Evolutionary conservation across 441 rosid species (phyloP).

Genomic region (Biscutella laevigata): DNA sequence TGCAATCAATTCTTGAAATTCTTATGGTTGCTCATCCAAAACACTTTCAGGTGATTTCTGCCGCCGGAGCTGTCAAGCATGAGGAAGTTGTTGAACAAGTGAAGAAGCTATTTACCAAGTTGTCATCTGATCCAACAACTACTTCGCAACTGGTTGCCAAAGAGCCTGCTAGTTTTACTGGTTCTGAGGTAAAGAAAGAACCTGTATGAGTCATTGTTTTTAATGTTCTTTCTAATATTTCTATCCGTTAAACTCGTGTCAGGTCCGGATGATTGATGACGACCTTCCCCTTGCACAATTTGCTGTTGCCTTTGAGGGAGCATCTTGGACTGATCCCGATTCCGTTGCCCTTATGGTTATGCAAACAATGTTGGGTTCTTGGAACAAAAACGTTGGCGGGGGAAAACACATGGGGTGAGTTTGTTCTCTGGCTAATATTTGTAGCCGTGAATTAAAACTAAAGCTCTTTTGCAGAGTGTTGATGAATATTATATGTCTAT

Average conservation of each 20-base stretch:
- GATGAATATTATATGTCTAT: constrained; percentile 14
- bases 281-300: constrained; percentile 95
- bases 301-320: constrained; percentile 93
- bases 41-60: constrained; percentile 66
- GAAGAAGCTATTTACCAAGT: constrained; percentile 64
- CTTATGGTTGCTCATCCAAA: not conserved
- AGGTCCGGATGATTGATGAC: constrained; percentile 93
- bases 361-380: constrained; percentile 97
- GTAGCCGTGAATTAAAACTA: no score
- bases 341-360: constrained; percentile 90
- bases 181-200: constrained; percentile 91
- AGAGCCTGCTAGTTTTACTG: constrained; percentile 82
- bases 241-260: constrained; percentile 14
- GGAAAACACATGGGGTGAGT: constrained; percentile 99
- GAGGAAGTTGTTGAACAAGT: constrained; percentile 91
- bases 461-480: not conserved
- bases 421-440: not conserved
- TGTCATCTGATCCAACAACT: constrained; percentile 77
- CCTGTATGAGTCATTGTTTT: not conserved
- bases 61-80: constrained; percentile 97
- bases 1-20: not conserved
- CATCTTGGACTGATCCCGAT: constrained; percentile 99
- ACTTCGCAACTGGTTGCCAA: constrained; percentile 75
- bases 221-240: constrained; percentile 6
- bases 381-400: constrained; percentile 77